Evolutionary conservation across 192 early-diverging fungal genomes (phyloP).

Genomic region (Jimgerdemannia flammicorona): DNA sequence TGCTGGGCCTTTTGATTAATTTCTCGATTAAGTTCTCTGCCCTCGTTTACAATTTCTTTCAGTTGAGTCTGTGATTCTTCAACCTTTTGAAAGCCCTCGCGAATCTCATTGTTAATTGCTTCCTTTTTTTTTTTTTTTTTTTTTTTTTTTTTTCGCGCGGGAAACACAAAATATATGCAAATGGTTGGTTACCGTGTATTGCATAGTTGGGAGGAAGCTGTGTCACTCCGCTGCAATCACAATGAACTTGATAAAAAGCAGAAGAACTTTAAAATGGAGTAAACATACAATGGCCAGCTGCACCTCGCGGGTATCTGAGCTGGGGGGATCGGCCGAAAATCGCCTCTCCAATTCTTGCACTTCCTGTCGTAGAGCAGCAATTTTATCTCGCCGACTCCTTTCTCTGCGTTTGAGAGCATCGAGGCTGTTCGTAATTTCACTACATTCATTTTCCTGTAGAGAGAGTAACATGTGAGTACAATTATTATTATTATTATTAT

Average conservation of each 20-base stretch:
- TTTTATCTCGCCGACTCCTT: conserved; percentile 23
- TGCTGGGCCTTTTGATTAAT: conserved; percentile 1
- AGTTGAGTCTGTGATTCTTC: conserved; percentile 19
- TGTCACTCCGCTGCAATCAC: background rate
- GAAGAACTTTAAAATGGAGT: background rate
- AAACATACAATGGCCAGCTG: conserved; percentile 33
- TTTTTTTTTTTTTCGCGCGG: background rate
- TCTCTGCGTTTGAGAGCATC: conserved; percentile 26
- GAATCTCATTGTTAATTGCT: conserved; percentile 14
- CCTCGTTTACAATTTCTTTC: conserved; percentile 5
- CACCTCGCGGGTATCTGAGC: conserved; percentile 18
- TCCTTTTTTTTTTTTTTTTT: conserved; percentile 12
- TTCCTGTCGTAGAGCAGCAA: conserved; percentile 25
- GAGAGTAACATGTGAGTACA: background rate
- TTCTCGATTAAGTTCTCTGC: conserved; percentile 26
- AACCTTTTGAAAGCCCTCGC: conserved; percentile 20
- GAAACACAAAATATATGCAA: too few species aligned
- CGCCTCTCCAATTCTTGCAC: conserved; percentile 25
- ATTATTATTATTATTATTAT: background rate
- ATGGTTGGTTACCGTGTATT: too few species aligned
- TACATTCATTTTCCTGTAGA: conserved; percentile 28
- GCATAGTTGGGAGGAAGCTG: too few species aligned
- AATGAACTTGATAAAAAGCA: conserved; percentile 4
- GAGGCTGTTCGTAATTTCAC: conserved; percentile 27
- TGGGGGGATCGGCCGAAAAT: conserved; percentile 17